A percentile compares a stretch with the other conserved stretches of the same genome.
Conservation (phyloP, 1,284 basidiomycete genomes). For the Polyporus tsugae region DNA sequence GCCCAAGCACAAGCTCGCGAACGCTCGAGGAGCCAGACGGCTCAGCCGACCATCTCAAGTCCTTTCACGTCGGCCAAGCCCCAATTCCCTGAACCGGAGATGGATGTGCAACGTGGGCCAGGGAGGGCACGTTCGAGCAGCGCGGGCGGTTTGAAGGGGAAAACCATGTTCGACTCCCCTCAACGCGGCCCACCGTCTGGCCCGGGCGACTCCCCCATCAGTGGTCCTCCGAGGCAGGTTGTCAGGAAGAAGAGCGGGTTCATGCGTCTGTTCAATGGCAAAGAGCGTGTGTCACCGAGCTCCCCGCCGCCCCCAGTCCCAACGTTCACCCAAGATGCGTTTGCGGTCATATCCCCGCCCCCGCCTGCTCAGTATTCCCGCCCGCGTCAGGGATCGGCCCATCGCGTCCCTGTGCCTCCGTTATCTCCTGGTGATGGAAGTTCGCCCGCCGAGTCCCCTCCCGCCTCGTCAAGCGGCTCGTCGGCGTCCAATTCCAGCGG, state of each 20-base stretch:
- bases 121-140: constrained; percentile 61
- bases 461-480: constrained; percentile 26
- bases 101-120: constrained; percentile 21
- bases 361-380: constrained; percentile 28
- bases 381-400: constrained; percentile 33
- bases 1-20: constrained; percentile 68
- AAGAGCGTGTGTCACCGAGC: constrained; percentile 46
- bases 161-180: constrained; percentile 50
- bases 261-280: constrained; percentile 76
- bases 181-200: constrained; percentile 37
- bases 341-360: constrained; percentile 25
- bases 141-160: constrained; percentile 57
- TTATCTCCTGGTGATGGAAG: constrained; percentile 36
- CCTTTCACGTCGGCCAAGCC: constrained; percentile 28
- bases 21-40: constrained; percentile 60
- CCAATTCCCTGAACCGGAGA: constrained; percentile 23
- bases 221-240: constrained; percentile 40
- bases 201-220: constrained; percentile 60
- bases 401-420: constrained; percentile 56
- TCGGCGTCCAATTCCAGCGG: constrained; percentile 16
- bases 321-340: constrained; percentile 47
- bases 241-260: constrained; percentile 75
- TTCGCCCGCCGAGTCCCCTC: constrained; percentile 33
- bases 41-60: constrained; percentile 43
- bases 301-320: constrained; percentile 63